phyloP scores from a whole-genome alignment of 345 rosid genomes.

The Gossypium bickii region DNA sequence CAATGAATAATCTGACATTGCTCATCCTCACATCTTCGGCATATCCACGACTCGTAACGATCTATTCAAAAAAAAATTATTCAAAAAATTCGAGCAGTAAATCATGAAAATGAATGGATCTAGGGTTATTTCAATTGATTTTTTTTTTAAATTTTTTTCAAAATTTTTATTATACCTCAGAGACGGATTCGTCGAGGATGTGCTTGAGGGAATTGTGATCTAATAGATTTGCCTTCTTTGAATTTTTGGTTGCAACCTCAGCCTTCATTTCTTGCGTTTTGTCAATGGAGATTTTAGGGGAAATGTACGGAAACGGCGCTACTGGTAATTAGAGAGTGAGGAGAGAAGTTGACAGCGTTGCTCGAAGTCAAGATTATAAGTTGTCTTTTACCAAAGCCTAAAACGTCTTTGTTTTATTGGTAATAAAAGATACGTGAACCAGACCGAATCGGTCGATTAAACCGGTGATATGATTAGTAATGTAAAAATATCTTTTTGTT shows the following conservation, averaged over 20 bases:
- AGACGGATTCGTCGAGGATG: conserved; percentile 81
- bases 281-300: not conserved
- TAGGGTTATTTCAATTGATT: not conserved
- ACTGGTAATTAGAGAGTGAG: not conserved
- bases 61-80: conserved; percentile 29
- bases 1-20: conserved; percentile 65
- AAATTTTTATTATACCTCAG: conserved; percentile 46
- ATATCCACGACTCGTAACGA: conserved; percentile 76
- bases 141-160: not conserved
- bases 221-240: conserved; percentile 77
- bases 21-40: conserved; percentile 83
- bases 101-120: conserved; percentile 16
- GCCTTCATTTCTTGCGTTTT: conserved; percentile 53
- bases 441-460: no score
- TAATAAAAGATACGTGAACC: no score
- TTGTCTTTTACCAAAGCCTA: not conserved
- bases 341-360: not conserved
- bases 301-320: not conserved
- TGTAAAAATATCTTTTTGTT: no score
- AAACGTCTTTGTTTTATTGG: not conserved
- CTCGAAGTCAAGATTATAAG: not conserved
- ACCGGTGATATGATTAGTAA: no score
- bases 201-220: conserved; percentile 96
- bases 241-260: conserved; percentile 49
- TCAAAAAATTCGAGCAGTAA: not conserved